Base-by-base conservation (phyloP, 73 alveolate species). In the Paramecium tetraurelia region DNA sequence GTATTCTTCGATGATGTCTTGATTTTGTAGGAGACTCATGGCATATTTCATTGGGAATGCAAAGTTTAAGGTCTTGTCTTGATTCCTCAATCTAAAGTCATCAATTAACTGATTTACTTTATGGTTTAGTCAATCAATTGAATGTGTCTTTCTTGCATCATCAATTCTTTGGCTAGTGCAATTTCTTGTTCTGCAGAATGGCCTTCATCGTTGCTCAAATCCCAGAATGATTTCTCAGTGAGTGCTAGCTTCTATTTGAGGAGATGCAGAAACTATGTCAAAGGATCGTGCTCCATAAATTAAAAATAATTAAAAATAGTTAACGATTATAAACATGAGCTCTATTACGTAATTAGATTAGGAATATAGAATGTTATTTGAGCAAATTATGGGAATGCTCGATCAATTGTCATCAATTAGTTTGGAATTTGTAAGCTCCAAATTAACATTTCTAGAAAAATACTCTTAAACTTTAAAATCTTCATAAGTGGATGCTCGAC, bases 11-110 rank as follows among this genome's bases (percentile, higher is more conserved):
- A 38, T 46, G 2, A 80, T 24, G 5, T 43, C 22, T 5, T 16
- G 48, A 24, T 80, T 80, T 18, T 80, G 10, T 3, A 48, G 1
- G 3, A 80, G 14, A 41, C 43, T 27, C 57, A 80, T 31, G 5
- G 90, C 90, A 80, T 80, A 80, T 80, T 80, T 20, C 5, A 80
- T 2, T 10, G 90, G 90, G n/a, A 80, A 80, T 18, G 75, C 75
- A 22, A 80, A 44, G 24, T 44, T 21, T 12, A 27, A 24, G 0
- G 48, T 11, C 8, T 41, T 22, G 21, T 80, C 75, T 48, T 80
- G 18, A 20, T 46, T 41, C 48, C 24, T 24, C 14, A 80, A 20
- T 43, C 90, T 80, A 29, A 63, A 35, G 24, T 80, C 18, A 41
- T 18, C 31, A 1, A 27, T 31, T 22, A 12, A 80, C 14, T 7